Percentiles rank a stretch among this genome's conserved stretches.
phyloP scores from a whole-genome alignment of 345 rosid genomes.

The Stellera chamaejasme region DNA sequence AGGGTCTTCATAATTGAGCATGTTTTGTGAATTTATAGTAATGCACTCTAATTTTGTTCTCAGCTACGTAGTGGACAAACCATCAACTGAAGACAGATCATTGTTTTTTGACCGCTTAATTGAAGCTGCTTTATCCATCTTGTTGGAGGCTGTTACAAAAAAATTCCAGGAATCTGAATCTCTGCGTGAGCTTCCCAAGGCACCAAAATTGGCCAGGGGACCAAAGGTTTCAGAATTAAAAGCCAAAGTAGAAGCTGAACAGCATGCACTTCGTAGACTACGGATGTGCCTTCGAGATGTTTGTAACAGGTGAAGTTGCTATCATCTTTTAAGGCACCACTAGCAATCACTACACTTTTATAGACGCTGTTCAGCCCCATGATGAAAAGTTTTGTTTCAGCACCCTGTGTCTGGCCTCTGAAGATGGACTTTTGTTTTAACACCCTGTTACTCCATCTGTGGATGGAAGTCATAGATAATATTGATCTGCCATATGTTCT shows the following conservation, averaged over 20 bases:
- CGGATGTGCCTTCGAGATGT: conserved; percentile 99
- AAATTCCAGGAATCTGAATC: conserved; percentile 34
- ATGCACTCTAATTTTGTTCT: conserved; percentile 20
- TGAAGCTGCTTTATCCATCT: conserved; percentile 87
- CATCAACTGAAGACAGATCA: conserved; percentile 73
- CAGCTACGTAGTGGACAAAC: conserved; percentile 79
- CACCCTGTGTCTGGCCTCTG: no score
- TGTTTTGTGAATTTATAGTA: conserved; percentile 7
- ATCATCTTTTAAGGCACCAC: not conserved
- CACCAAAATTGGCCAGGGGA: conserved; percentile 66
- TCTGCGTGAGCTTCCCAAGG: conserved; percentile 79
- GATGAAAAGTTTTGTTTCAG: no score
- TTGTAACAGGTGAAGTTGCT: conserved; percentile 76
- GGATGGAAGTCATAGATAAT: no score
- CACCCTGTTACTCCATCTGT: no score
- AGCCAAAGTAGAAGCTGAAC: conserved; percentile 97
- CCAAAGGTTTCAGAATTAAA: conserved; percentile 90
- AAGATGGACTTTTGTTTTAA: no score
- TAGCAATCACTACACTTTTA: no score
- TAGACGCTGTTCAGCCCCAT: no score
- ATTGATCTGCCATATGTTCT: no score
- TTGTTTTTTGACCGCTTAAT: conserved; percentile 65
- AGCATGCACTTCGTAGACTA: conserved; percentile 93
- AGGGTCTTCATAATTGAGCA: no score
- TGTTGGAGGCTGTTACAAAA: conserved; percentile 40